phyloP scores from a whole-genome alignment of 2,329 filamentous ascomycete species.

The Pyricularia grisea region DNA sequence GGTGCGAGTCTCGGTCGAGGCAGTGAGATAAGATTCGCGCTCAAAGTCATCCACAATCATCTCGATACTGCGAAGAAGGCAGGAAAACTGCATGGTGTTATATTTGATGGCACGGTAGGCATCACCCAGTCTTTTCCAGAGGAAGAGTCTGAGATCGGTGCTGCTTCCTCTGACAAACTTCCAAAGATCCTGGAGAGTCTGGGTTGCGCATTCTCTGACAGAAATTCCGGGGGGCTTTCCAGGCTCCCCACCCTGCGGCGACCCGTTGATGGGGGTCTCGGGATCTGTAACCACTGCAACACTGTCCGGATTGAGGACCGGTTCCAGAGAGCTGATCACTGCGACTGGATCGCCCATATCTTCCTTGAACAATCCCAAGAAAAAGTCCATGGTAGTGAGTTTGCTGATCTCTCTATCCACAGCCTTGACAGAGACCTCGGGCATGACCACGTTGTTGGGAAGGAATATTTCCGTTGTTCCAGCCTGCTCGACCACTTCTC shows the following conservation, averaged over 20 bases:
- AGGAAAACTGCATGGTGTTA: slow-evolving; percentile 79
- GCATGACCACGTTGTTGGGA: slow-evolving; percentile 81
- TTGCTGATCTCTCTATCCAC: slow-evolving; percentile 87
- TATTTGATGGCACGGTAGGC: slow-evolving; percentile 84
- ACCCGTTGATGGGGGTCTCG: slow-evolving; percentile 8
- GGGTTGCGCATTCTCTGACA: slow-evolving; percentile 41
- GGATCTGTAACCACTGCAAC: slow-evolving; percentile 27
- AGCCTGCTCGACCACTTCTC: slow-evolving; percentile 36
- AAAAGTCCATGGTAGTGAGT: slow-evolving; percentile 93
- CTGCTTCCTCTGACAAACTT: slow-evolving; percentile 77
- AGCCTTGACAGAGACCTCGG: slow-evolving; percentile 72
- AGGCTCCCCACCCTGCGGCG: slow-evolving; percentile 13
- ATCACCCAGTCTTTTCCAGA: slow-evolving; percentile 86
- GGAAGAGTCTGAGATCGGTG: slow-evolving; percentile 71
- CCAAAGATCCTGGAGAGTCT: slow-evolving; percentile 66
- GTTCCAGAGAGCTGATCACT: slow-evolving; percentile 86
- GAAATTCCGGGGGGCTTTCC: slow-evolving; percentile 15
- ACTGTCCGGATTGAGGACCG: slow-evolving; percentile 69
- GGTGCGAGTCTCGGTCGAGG: slow-evolving; percentile 55
- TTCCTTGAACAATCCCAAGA: slow-evolving; percentile 78
- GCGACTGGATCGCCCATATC: slow-evolving; percentile 71
- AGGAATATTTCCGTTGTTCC: slow-evolving; percentile 43
- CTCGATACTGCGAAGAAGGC: slow-evolving; percentile 76
- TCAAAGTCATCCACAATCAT: slow-evolving; percentile 59
- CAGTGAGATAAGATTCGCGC: slow-evolving; percentile 52